A percentile compares a stretch with the other conserved stretches of the same genome.
These are phyloP conservation scores for Fusarium vanettenii DNA, from an alignment of 2,329 filamentous ascomycete genomes.

Conservation along the genomic window DNA sequence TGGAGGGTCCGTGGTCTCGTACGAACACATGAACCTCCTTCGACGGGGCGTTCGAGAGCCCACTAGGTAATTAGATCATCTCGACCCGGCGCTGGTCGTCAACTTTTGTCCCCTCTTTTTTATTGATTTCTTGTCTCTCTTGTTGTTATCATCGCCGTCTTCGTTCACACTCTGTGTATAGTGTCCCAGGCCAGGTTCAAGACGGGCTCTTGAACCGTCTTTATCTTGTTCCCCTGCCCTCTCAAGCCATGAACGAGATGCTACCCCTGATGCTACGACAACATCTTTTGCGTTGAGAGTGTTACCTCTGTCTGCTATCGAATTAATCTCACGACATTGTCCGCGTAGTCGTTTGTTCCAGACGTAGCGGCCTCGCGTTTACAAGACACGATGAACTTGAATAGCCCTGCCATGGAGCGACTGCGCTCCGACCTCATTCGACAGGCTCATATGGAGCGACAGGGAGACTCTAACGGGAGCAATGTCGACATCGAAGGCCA, in stretches of 20 bases:
- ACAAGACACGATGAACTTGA: constrained; percentile 34
- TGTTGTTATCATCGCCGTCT: constrained; percentile 18
- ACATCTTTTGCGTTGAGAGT: constrained; percentile 15
- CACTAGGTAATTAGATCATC: constrained; percentile 36
- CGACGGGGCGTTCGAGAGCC: constrained; percentile 25
- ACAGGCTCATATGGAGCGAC: constrained; percentile 45
- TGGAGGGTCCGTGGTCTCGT: constrained; percentile 17
- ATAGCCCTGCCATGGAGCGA: constrained; percentile 45
- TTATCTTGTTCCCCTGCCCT: constrained; percentile 4
- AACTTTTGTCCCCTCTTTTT: constrained; percentile 33
- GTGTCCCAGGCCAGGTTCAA: constrained; percentile 18
- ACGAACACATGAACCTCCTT: constrained; percentile 22
- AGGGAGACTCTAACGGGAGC: constrained; percentile 22
- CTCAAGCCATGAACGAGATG: constrained; percentile 29
- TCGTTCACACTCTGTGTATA: constrained; percentile 13
- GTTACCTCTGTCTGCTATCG: constrained; percentile 12
- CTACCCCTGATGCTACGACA: constrained; percentile 17
- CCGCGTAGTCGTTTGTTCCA: constrained; percentile 23
- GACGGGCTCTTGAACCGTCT: constrained; percentile 33
- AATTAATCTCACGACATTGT: constrained; percentile 28
- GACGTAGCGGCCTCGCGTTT: constrained; percentile 9
- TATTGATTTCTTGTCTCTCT: constrained; percentile 26
- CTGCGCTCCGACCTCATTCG: constrained; percentile 48
- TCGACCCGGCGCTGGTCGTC: constrained; percentile 15
- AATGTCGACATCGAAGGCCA: constrained; percentile 26